Evolutionary conservation across 306 rosid species (phyloP).

Genomic region (Quercus robur): DNA sequence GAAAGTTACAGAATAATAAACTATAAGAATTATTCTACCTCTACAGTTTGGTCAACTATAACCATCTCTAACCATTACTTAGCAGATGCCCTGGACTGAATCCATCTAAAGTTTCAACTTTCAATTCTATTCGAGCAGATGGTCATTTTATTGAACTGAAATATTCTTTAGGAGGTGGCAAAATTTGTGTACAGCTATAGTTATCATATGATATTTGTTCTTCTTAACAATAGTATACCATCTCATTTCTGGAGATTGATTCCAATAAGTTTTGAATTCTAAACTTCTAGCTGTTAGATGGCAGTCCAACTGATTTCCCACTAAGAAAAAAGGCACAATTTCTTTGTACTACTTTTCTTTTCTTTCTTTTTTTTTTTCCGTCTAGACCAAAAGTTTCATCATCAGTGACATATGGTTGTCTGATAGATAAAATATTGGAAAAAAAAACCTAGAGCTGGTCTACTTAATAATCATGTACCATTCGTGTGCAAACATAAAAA

Average conservation of each 20-base stretch:
- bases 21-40: background rate
- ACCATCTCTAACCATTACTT: background rate
- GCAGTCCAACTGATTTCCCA: constrained; percentile 22
- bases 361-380: constrained; percentile 9
- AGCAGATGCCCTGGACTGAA: background rate
- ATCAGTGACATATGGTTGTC: constrained; percentile 37
- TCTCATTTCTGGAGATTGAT: background rate
- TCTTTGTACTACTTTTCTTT: too few relatives aligned
- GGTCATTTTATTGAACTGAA: too few relatives aligned
- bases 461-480: constrained; percentile 31
- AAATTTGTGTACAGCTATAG: too few relatives aligned
- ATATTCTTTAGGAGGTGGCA: too few relatives aligned
- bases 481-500: constrained; percentile 27
- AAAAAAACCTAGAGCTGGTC: constrained; percentile 13
- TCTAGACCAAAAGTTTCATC: constrained; percentile 35
- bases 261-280: too few relatives aligned
- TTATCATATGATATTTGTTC: too few relatives aligned
- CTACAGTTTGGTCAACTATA: constrained; percentile 13
- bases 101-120: too few relatives aligned
- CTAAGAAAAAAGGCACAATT: background rate
- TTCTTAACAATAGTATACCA: too few relatives aligned
- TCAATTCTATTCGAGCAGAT: too few relatives aligned
- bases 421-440: constrained; percentile 34
- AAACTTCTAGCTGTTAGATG: constrained; percentile 4
- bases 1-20: background rate